phyloP scores from a whole-genome alignment of 176 grass and related monocot genomes.

The Melocanna baccifera region DNA sequence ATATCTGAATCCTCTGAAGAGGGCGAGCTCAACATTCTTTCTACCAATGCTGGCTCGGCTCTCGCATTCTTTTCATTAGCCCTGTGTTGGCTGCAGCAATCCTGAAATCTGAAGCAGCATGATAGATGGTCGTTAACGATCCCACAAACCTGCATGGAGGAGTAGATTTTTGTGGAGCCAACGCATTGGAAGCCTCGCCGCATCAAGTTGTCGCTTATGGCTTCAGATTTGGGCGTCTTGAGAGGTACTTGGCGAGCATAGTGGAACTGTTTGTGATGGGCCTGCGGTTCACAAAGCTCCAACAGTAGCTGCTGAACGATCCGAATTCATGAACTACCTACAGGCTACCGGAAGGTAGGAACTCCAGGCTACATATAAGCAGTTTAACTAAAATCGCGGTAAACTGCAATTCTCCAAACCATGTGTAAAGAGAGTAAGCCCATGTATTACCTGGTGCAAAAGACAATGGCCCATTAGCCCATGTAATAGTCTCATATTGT shows the following conservation, averaged over 20 bases:
- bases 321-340: constrained; percentile 53
- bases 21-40: not conserved
- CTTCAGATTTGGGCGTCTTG: constrained; percentile 63
- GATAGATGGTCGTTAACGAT: constrained; percentile 59
- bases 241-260: constrained; percentile 48
- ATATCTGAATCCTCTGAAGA: constrained; percentile 26
- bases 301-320: constrained; percentile 61
- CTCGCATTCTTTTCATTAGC: not conserved
- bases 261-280: constrained; percentile 41
- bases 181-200: constrained; percentile 59
- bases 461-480: not conserved
- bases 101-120: constrained; percentile 54
- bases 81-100: constrained; percentile 23
- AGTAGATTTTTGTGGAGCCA: constrained; percentile 62
- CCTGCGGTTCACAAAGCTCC: constrained; percentile 61
- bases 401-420: not conserved
- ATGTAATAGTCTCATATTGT: not conserved
- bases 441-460: not conserved
- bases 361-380: not conserved
- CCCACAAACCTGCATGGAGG: constrained; percentile 58
- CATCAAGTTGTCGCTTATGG: constrained; percentile 67
- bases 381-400: not conserved
- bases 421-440: not conserved
- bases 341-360: not conserved
- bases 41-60: not conserved